Conservation (phyloP, 1,284 basidiomycete genomes). For the Golubevia pallescens region DNA sequence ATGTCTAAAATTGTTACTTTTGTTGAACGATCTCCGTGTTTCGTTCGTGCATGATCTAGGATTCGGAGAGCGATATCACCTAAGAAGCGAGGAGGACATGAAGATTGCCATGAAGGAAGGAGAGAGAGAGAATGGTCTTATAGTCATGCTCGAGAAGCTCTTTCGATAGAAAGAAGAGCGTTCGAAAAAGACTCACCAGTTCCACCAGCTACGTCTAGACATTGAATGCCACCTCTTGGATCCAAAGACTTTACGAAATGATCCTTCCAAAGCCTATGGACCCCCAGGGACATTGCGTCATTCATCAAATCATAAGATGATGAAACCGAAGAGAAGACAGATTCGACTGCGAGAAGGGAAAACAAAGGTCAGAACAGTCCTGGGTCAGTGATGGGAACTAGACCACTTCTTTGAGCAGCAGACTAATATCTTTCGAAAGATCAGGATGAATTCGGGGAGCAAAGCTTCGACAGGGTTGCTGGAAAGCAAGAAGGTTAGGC, state of each 20-base stretch:
- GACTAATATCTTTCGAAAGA: no score
- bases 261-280: constrained; percentile 98
- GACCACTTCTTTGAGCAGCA: no score
- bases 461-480: no score
- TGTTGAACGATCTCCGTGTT: constrained; percentile 69
- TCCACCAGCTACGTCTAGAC: constrained; percentile 95
- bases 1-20: constrained; percentile 60
- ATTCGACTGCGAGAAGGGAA: constrained; percentile 71
- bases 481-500: no score
- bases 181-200: constrained; percentile 62
- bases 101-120: no score
- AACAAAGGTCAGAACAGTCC: no score
- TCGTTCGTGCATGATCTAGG: constrained; percentile 86
- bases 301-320: constrained; percentile 98
- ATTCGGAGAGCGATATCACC: constrained; percentile 93
- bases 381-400: no score
- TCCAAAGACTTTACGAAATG: constrained; percentile 80
- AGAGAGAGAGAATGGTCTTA: no score
- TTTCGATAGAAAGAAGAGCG: no score
- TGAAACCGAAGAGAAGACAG: constrained; percentile 94
- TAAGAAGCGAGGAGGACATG: no score
- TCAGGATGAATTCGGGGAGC: no score
- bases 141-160: no score
- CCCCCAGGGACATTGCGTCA: constrained; percentile 94
- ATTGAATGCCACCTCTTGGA: constrained; percentile 72